Base-by-base conservation (phyloP, 225 moss, liverwort and hornwort species). In the Marchantia paleacea region DNA sequence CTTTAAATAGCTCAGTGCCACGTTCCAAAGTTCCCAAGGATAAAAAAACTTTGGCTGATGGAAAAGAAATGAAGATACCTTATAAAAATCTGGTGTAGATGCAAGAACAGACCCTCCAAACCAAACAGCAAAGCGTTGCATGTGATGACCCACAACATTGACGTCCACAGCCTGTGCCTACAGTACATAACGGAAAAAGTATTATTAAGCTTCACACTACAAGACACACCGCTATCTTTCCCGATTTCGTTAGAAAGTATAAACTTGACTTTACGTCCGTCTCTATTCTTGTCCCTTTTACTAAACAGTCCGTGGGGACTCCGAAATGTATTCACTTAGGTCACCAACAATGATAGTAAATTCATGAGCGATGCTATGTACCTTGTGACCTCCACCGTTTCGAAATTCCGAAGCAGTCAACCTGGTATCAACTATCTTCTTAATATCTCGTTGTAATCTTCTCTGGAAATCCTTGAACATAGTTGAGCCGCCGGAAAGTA, bases 401-500 rank as follows among this genome's bases (percentile, higher is more conserved):
- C 90, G 89, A 69, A 83, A 81, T 77, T 92, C 94, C 77, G 94
- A 88, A 81, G 90, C 85, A 64, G 83, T 80, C 30, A 88, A 80
- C 63, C 95, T 86, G n/a, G 91, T 85, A 82, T 96, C 95, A 81
- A 93, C 95, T 62, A 92, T 84, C 80, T 96, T 96, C 80, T 96
- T 96, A 12, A 96, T 89, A 80, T 96, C 95, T 76, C 95, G 91
- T 84, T 96, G 95, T 18, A 96, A 85, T 85, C 95, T 88, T 84
- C 93, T 91, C 82, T 93, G 95, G 73, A 96, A 96, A 79, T 93
- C 95, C 84, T 96, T 96, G 82, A 96, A 96, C 93, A 96, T 91
- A 12, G 95, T 96, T 55, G 93, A 96, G 39, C 95, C 95, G 82
- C 95, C 95, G 57, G 95, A 96, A 71, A 96, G 95, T 31, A 96